phyloP scores from a whole-genome alignment of 148 eudicot genomes.

The Diospyros lotus region DNA sequence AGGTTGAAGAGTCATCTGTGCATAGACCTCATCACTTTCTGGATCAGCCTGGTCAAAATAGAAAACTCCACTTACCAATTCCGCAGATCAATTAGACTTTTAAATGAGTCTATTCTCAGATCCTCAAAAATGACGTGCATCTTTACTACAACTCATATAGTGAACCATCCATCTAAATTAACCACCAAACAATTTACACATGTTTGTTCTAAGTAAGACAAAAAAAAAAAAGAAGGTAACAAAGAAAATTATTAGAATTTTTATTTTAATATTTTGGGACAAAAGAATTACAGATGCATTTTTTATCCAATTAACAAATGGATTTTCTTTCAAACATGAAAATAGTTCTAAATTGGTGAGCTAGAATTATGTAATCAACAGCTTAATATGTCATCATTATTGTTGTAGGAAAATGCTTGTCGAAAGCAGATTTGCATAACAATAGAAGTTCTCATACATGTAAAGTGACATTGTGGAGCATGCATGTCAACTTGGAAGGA shows the following conservation, averaged over 20 bases:
- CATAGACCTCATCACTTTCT: conserved; percentile 97
- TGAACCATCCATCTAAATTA: not conserved
- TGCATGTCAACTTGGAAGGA: conserved; percentile 93
- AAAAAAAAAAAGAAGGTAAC: not conserved
- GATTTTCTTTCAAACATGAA: not conserved
- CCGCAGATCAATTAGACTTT: conserved; percentile 1
- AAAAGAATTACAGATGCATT: conserved; percentile 2
- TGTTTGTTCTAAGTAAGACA: not conserved
- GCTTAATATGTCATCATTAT: too few relatives aligned
- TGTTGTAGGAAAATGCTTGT: too few relatives aligned
- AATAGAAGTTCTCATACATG: conserved; percentile 54
- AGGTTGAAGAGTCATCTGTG: conserved; percentile 99
- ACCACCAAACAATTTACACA: not conserved
- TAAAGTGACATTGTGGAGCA: conserved; percentile 87
- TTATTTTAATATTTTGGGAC: conserved; percentile 3
- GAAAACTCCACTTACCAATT: not conserved
- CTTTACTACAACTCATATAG: too few relatives aligned
- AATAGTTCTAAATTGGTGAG: not conserved
- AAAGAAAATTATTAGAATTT: not conserved
- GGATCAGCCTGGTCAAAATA: conserved; percentile 71
- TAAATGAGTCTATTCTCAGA: not conserved
- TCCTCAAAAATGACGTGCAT: not conserved
- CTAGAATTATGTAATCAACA: too few relatives aligned
- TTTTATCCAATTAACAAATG: conserved; percentile 5
- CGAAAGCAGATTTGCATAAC: not conserved